Conservation (phyloP, 2,329 filamentous ascomycete genomes). For the Fusarium sp. region DNA sequence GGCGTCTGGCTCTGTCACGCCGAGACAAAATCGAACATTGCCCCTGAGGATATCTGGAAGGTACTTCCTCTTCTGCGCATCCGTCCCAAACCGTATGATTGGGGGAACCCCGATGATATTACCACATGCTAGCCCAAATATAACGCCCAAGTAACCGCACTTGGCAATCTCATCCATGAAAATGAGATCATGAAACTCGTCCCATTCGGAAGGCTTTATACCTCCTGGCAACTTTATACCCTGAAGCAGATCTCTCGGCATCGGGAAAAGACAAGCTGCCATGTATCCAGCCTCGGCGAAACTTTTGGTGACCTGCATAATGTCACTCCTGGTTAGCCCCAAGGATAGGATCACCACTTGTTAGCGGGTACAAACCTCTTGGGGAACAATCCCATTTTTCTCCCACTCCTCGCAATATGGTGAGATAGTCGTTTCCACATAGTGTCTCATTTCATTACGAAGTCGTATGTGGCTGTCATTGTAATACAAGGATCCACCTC, state of each 20-base stretch:
- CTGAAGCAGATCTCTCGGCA: too few species aligned
- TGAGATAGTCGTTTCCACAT: constrained; percentile 71
- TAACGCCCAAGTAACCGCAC: constrained; percentile 61
- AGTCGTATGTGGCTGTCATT: constrained; percentile 72
- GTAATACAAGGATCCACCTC: constrained; percentile 68
- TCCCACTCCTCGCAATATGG: constrained; percentile 77
- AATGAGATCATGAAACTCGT: constrained; percentile 70
- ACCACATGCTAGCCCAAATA: constrained; percentile 71
- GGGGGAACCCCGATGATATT: constrained; percentile 76
- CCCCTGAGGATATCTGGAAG: constrained; percentile 27
- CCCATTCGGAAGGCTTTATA: constrained; percentile 60
- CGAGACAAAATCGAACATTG: constrained; percentile 37
- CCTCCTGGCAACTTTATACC: constrained; percentile 53
- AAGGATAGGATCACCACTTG: not conserved
- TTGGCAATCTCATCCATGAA: constrained; percentile 69
- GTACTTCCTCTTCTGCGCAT: constrained; percentile 51
- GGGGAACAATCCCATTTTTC: constrained; percentile 66
- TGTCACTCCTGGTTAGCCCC: not conserved
- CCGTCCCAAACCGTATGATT: constrained; percentile 73
- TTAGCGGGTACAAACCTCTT: constrained; percentile 44
- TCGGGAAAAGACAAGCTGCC: too few species aligned
- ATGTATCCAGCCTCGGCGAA: too few species aligned
- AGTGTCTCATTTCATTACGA: constrained; percentile 69
- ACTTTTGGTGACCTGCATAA: not conserved
- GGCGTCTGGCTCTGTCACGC: constrained; percentile 39